These are phyloP conservation scores for Pythium aristosporum DNA, from an alignment of 352 stramenopile genomes.

Conservation along the genomic window DNA sequence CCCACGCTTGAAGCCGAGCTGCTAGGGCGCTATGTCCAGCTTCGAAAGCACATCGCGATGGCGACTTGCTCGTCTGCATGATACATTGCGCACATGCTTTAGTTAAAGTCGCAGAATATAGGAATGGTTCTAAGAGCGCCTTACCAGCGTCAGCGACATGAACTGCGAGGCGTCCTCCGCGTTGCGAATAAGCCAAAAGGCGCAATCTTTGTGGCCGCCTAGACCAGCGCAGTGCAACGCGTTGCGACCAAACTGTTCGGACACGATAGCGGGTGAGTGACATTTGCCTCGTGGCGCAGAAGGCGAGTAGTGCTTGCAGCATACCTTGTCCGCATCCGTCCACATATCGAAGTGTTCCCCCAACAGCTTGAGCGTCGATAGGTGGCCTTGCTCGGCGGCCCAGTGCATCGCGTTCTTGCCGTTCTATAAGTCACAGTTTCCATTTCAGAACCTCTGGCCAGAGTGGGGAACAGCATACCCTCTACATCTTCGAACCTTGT, in stretches of 20 bases:
- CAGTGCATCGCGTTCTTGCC: conserved; percentile 89
- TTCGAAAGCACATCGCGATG: conserved; percentile 85
- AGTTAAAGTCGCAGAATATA: background rate
- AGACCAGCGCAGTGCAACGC: conserved; percentile 78
- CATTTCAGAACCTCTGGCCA: background rate
- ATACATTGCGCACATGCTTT: background rate
- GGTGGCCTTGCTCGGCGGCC: conserved; percentile 73
- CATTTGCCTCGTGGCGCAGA: background rate
- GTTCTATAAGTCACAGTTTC: conserved; percentile 39
- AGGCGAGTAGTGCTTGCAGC: background rate
- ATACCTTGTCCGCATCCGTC: conserved; percentile 80
- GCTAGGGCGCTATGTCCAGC: conserved; percentile 77
- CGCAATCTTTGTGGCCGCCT: conserved; percentile 80
- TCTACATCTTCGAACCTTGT: conserved; percentile 53
- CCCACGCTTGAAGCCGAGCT: conserved; percentile 74
- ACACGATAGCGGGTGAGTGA: background rate
- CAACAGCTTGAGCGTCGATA: conserved; percentile 78
- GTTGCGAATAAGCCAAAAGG: conserved; percentile 81
- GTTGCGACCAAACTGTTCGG: conserved; percentile 78
- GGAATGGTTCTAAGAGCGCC: background rate
- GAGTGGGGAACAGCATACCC: no score
- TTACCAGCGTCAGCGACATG: conserved; percentile 70
- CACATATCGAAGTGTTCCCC: conserved; percentile 75
- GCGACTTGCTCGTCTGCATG: conserved; percentile 81
- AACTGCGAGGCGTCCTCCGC: conserved; percentile 62